These are phyloP conservation scores for Angophora floribunda DNA, from an alignment of 345 rosid species.

Conservation along the genomic window DNA sequence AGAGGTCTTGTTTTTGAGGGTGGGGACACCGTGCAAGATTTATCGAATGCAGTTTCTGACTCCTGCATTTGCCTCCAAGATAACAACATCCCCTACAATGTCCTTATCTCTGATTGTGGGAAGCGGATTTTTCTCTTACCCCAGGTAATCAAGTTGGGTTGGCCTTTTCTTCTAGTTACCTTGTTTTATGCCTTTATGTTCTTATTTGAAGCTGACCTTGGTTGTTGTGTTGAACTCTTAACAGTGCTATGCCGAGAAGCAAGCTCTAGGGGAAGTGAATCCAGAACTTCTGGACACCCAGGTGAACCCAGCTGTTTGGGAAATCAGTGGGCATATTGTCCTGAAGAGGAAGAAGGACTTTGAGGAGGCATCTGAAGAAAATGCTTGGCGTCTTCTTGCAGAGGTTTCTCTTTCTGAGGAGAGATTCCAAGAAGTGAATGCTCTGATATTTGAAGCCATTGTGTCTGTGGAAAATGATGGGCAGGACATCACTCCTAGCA, in stretches of 20 bases:
- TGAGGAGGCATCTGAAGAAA: constrained; percentile 81
- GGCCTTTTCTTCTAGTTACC: background rate
- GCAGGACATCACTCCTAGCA: background rate
- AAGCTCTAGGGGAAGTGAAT: constrained; percentile 90
- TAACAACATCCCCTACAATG: constrained; percentile 82
- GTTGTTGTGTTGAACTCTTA: background rate
- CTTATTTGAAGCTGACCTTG: background rate
- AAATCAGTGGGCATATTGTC: constrained; percentile 98
- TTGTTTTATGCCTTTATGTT: background rate
- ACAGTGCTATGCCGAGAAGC: constrained; percentile 97
- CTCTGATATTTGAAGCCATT: constrained; percentile 57
- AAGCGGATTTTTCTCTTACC: constrained; percentile 70
- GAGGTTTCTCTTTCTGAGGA: constrained; percentile 87
- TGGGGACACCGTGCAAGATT: constrained; percentile 47
- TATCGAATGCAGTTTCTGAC: constrained; percentile 50
- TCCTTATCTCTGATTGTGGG: constrained; percentile 79
- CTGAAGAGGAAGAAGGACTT: constrained; percentile 83
- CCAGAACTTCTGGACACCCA: constrained; percentile 76
- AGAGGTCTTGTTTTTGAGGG: constrained; percentile 81
- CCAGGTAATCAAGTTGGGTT: constrained; percentile 43
- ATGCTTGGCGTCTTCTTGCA: constrained; percentile 86
- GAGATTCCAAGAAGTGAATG: constrained; percentile 68
- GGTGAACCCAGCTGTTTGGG: constrained; percentile 99
- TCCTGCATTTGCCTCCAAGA: constrained; percentile 85
- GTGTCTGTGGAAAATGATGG: constrained; percentile 5